These are phyloP conservation scores for Cucurbita pepo DNA, from an alignment of 306 rosid species.

Conservation along the genomic window DNA sequence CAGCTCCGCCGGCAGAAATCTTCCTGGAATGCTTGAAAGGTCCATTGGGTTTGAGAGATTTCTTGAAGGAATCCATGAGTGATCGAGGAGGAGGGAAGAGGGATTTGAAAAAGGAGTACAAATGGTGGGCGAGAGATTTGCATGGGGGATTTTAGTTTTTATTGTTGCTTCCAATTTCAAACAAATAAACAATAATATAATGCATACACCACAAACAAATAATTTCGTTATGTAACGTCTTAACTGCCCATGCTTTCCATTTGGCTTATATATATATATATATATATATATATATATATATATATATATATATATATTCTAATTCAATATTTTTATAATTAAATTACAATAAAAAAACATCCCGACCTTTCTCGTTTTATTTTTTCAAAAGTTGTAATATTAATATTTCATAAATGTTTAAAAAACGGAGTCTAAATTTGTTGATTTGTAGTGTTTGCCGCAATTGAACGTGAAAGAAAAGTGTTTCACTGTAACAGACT, in stretches of 20 bases:
- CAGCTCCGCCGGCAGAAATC: conserved; percentile 11
- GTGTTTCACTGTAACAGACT: too few relatives aligned
- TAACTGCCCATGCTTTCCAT: neutral
- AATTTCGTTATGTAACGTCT: neutral
- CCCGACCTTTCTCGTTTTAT: too few relatives aligned
- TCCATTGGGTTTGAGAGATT: conserved; percentile 30
- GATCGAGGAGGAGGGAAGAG: neutral
- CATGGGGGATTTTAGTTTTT: neutral
- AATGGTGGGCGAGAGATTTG: neutral
- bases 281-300: too few relatives aligned
- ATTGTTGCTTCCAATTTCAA: neutral
- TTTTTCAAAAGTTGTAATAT: too few relatives aligned
- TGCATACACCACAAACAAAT: neutral
- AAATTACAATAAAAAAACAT: too few relatives aligned
- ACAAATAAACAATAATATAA: neutral
- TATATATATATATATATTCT: too few relatives aligned
- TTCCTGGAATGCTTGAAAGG: conserved; percentile 9
- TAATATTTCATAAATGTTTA: too few relatives aligned
- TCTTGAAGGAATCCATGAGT: conserved; percentile 23
- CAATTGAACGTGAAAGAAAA: too few relatives aligned
- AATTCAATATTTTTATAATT: too few relatives aligned
- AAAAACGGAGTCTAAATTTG: too few relatives aligned
- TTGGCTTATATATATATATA: neutral
- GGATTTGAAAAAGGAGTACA: neutral
- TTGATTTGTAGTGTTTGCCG: too few relatives aligned